Evolutionary conservation across 495 filamentous ascomycete species (phyloP), one percentile per base, ranked within the genome.

Genomic region (Chaetomidium leptoderma): DNA sequence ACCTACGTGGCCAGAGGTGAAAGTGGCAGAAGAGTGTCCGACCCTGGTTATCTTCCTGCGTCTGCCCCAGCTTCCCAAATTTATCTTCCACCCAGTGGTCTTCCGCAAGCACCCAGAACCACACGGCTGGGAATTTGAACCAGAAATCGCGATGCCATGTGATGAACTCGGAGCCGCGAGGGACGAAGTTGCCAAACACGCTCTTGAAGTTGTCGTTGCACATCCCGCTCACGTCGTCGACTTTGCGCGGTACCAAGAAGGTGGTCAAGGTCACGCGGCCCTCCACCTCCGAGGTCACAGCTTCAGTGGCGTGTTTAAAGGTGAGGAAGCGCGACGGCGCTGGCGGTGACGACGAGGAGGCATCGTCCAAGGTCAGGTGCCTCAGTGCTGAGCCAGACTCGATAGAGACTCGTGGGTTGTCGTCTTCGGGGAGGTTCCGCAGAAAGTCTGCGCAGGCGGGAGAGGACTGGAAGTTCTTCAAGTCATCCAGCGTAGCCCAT

Each of bases 1-100:
- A 6, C 24, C 16, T 32, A 10, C 11, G 7, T 11, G 11, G 6
- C 44, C 24, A 47, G 24, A 47, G 44, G 24, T 2, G 17, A 17
- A 47, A 47, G 44, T 47, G 44, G 44, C 44, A 47, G 26, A 47
- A 47, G 26, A 47, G 16, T 10, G 44, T 29, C 26, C 44, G 44
- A 6, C 44, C 26, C 27, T 11, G 21, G 21, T 9, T 10, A 24
- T 26, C 37, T 19, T 27, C 42, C 26, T 5, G 21, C 37, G 14
- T 17, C 44, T 19, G 44, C 44, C 32, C 44, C 44, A 32, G 44
- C 26, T 30, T 47, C 11, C 44, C 24, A 10, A 32, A 47, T 19
- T 47, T 47, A 24, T 47, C 44, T 17, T 17, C 24, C 26, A 32
- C 24, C 44, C 44, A 47, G 26, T 13, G 24, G 44, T 47, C 44